Conservation (phyloP, 257 asterid species). For the Datura wrightii region DNA sequence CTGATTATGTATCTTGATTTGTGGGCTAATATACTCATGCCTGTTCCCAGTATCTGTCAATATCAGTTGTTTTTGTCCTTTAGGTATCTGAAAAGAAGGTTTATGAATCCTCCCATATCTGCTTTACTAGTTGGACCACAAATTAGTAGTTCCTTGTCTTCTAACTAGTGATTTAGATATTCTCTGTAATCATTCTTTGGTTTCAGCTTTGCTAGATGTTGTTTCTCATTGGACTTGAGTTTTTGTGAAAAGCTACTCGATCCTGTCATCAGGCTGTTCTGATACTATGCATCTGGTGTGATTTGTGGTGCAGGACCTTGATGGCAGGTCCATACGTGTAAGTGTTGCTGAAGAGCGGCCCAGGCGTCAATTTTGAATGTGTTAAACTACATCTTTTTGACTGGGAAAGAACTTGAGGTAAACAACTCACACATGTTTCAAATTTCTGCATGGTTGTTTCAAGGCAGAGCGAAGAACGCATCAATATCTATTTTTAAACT, state of each 20-base stretch:
- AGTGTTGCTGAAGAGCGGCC: constrained; percentile 59
- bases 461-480: background rate
- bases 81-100: background rate
- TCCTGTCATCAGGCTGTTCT: background rate
- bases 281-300: background rate
- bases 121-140: background rate
- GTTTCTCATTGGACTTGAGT: background rate
- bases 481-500: background rate
- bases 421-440: background rate
- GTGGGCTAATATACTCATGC: background rate
- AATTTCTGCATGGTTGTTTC: background rate
- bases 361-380: constrained; percentile 37
- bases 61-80: background rate
- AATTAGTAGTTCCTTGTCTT: background rate
- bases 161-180: background rate
- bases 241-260: background rate
- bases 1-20: background rate
- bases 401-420: constrained; percentile 14
- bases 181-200: background rate
- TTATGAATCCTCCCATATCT: background rate
- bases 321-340: constrained; percentile 64
- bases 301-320: constrained; percentile 55
- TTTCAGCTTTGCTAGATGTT: background rate
- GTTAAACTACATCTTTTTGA: constrained; percentile 2
- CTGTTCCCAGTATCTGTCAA: background rate